Base-by-base conservation (phyloP, 768 basidiomycete genomes). In the Podaxis sp. region DNA sequence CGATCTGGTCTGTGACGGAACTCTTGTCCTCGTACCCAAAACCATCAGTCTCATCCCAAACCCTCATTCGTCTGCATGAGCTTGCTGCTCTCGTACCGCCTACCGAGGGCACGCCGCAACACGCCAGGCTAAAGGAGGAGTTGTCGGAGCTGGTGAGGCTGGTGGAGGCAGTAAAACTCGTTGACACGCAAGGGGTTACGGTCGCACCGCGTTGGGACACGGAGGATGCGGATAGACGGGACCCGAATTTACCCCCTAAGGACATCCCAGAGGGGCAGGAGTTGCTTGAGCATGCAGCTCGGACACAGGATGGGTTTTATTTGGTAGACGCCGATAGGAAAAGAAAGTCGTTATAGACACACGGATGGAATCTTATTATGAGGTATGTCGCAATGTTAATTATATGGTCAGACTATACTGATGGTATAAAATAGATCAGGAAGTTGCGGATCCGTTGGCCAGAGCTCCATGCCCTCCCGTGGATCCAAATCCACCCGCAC, bases 401-500 rank as follows among this genome's bases (percentile, higher is more conserved):
- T 58, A 62, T 20, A 52, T 64, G 30, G 30, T 37, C 54, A 64
- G 15, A 37, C 56, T 52, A 53, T 55, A 58, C 36, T 58, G 30
- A 36, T 48, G 22, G 40, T 46, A 28, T 57, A 40, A 33, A 44
- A 59, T 36, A 61, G 54, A 44, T 61, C 40, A 60, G 56, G 49
- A 62, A 46, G 54, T 44, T 37, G 64, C 55, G 30, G 67, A 62
- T 10, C 67, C 65, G 56, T 63, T 69, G 67, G 67, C 77, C 37
- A 90, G 73, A n/a, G 77, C 71, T 7, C 65, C 76, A 70, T 94
- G 90, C 10, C 95, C 96, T 11, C 96, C 96, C 2, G 96, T 99
- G 4, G 96, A 98, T 0, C 97, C 97, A 67, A 97, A 99, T 0
- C 95, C 97, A 40, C 87, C 88, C 24, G 80, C 79, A 20, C 97